phyloP scores from a whole-genome alignment of 2,329 filamentous ascomycete genomes.

The Simplicillium aogashimaense region DNA sequence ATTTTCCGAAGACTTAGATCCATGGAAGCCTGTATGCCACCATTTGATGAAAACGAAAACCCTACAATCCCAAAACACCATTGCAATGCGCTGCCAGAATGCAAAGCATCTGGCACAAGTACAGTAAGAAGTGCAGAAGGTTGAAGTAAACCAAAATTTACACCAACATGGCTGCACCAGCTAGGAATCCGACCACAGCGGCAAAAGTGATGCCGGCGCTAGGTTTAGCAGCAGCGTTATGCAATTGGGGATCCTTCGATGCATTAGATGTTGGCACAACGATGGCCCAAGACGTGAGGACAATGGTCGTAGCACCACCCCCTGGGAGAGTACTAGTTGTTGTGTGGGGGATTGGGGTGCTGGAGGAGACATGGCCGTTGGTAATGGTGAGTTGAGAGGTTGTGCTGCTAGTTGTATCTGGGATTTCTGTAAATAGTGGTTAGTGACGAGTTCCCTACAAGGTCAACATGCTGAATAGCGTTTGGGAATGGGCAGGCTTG shows the following conservation, averaged over 20 bases:
- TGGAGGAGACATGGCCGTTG: conserved; percentile 22
- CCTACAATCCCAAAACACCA: background rate
- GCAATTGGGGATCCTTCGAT: conserved; percentile 21
- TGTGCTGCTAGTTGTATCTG: conserved; percentile 8
- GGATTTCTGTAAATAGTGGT: conserved; percentile 4
- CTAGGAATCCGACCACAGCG: conserved; percentile 12
- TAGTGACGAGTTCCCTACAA: background rate
- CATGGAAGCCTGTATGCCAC: conserved; percentile 3
- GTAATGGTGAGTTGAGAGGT: conserved; percentile 20
- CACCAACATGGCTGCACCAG: conserved; percentile 17
- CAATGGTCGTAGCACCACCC: conserved; percentile 34
- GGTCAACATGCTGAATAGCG: too few species aligned
- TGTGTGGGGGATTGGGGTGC: conserved; percentile 25
- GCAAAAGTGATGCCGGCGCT: conserved; percentile 13
- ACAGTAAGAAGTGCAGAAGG: background rate
- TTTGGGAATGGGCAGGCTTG: too few species aligned
- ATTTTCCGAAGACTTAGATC: conserved; percentile 4
- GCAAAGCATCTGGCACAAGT: background rate
- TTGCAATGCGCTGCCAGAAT: background rate
- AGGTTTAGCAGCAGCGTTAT: conserved; percentile 21
- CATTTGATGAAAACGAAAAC: background rate
- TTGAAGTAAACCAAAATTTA: conserved; percentile 7
- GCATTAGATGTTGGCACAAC: conserved; percentile 26
- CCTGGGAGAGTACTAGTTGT: conserved; percentile 35
- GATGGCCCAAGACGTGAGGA: conserved; percentile 38